Conservation (phyloP, 306 rosid species). For the Prunus mira region DNA sequence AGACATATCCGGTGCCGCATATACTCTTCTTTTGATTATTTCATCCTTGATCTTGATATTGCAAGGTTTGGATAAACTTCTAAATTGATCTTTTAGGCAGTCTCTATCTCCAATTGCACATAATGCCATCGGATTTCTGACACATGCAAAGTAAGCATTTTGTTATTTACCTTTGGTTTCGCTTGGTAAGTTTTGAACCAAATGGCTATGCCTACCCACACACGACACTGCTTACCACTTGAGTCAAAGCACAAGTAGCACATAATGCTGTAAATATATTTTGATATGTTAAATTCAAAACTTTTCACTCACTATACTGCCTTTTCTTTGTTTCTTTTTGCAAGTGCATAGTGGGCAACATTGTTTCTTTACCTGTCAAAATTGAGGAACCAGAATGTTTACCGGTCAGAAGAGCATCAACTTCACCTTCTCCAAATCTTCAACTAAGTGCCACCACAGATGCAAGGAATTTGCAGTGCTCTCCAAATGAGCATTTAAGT, state of each 20-base stretch:
- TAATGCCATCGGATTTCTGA: background rate
- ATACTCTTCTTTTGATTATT: background rate
- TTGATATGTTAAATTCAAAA: background rate
- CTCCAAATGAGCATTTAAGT: constrained; percentile 21
- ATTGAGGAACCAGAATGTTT: constrained; percentile 17
- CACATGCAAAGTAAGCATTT: background rate
- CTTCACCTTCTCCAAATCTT: constrained; percentile 16
- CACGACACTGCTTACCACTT: background rate
- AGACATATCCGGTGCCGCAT: background rate
- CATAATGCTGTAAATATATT: background rate
- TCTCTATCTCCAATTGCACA: background rate
- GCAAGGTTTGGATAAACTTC: background rate
- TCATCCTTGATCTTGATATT: background rate
- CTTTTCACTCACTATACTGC: background rate
- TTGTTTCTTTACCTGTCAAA: background rate
- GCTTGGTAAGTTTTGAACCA: background rate
- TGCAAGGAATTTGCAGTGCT: constrained; percentile 20
- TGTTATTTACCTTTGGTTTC: background rate
- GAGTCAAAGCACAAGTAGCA: background rate
- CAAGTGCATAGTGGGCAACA: constrained; percentile 13
- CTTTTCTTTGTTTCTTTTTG: background rate
- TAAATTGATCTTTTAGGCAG: background rate
- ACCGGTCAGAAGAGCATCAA: background rate
- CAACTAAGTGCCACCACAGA: constrained; percentile 15
- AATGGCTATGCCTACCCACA: too few relatives aligned